Evolutionary conservation across 1,284 basidiomycete species (phyloP), one percentile per base, ranked within the genome.

Genomic region (Singerocomus rubriflavus): DNA sequence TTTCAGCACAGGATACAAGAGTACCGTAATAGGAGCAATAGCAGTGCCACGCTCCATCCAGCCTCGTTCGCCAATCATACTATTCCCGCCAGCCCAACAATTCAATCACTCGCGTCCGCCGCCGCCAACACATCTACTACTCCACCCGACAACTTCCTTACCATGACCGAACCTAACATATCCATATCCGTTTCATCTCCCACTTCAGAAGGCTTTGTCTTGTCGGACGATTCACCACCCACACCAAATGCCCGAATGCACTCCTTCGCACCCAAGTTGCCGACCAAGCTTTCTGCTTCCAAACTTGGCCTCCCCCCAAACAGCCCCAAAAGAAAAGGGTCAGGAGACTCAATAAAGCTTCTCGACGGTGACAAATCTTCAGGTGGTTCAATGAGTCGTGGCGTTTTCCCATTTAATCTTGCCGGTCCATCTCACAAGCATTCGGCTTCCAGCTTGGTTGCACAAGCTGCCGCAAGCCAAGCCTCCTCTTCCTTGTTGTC

Each of bases 261-360:
- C 56, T 78, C 84, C 2, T 86, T 87, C 56, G 82, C 84, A 0
- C 85, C 84, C 0, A 84, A 82, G 51, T 65, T 85, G n/a, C 75
- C 85, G 1, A 85, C 85, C 0, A 87, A 86, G 54, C 71, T 85
- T 2, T 75, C 83, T 5, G 69, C 76, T 10, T 78, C 78, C 29
- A 73, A 76, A 52, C 57, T 76, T 1, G 71, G 64, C 0, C 55
- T 74, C 16, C 45, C 67, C 57, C 76, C 64, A 32, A 74, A 77
- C 3, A 75, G 71, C 52, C 78, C 80, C 0, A 78, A 76, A 56
- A 71, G 81, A 35, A 84, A 84, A 60, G 75, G 74, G 1, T 80
- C 76, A 5, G 75, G 68, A 5, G 65, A 67, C n/a, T 66, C 64
- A 0, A 50, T 66, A 34, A 70, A 70, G 44, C 50, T 33, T 10